Conservation (phyloP, 345 rosid genomes). For the Eucalyptus globulus region DNA sequence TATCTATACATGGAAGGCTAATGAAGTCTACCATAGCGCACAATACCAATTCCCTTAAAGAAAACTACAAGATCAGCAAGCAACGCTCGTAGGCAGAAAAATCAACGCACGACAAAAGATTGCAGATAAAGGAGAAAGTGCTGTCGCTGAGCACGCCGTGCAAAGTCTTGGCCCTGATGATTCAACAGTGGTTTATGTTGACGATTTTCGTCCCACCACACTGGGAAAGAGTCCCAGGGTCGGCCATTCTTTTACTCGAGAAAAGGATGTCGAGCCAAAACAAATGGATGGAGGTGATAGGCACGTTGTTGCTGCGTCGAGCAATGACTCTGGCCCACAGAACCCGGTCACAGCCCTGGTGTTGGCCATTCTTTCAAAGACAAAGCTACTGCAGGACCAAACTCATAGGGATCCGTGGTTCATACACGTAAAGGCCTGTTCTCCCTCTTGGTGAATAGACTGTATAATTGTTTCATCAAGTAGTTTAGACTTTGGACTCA, state of each 20-base stretch:
- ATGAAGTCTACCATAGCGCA: not conserved
- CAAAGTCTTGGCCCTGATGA: not conserved
- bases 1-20: not conserved
- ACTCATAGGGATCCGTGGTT: not conserved
- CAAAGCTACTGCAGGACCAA: not conserved
- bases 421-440: not conserved
- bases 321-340: slow-evolving; percentile 12
- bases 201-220: not conserved
- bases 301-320: not conserved
- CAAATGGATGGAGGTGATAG: not conserved
- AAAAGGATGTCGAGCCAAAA: not conserved
- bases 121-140: not conserved
- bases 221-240: not conserved
- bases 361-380: slow-evolving; percentile 8
- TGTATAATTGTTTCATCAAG: not conserved
- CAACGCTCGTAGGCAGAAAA: not conserved
- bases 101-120: not conserved
- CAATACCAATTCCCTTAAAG: not conserved
- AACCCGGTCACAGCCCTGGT: slow-evolving; percentile 31
- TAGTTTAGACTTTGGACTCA: not conserved
- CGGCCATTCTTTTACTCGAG: not conserved
- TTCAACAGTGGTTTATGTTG: not conserved
- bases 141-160: not conserved
- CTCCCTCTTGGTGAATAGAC: not conserved
- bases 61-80: not conserved